Percentiles rank a stretch among this genome's conserved stretches.
These are phyloP conservation scores for Cryphonectria parasitica DNA, from an alignment of 2,329 filamentous ascomycete genomes.

Conservation along the genomic window DNA sequence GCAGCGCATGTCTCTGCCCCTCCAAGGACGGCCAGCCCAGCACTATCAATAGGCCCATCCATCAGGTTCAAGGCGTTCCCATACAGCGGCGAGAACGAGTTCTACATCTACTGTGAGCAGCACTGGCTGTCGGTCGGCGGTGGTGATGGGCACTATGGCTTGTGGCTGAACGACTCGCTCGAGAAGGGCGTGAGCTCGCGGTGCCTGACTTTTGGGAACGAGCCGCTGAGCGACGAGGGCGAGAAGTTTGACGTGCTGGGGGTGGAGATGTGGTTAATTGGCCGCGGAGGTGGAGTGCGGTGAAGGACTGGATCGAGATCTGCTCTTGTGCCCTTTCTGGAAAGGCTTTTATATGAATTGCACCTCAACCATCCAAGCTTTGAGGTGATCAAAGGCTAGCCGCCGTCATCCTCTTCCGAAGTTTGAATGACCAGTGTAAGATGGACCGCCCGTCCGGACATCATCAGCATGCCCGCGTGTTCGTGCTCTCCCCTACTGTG, in stretches of 20 bases:
- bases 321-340: not conserved
- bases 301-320: constrained; percentile 3
- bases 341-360: not conserved
- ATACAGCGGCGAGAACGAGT: constrained; percentile 94
- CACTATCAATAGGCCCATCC: constrained; percentile 65
- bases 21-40: constrained; percentile 31
- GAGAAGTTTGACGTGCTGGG: constrained; percentile 89
- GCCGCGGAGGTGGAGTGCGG: constrained; percentile 42
- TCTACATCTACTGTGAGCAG: constrained; percentile 90
- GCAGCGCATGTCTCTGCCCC: not conserved
- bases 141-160: constrained; percentile 84
- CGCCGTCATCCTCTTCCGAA: not conserved
- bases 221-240: constrained; percentile 89
- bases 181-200: constrained; percentile 81
- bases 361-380: not conserved
- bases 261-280: constrained; percentile 92
- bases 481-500: not conserved
- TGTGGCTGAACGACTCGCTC: constrained; percentile 89
- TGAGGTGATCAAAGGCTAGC: not conserved
- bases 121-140: constrained; percentile 86
- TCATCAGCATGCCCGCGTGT: constrained; percentile 1
- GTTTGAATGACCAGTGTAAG: not conserved
- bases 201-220: constrained; percentile 93
- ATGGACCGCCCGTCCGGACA: not conserved
- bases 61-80: constrained; percentile 98